phyloP scores from a whole-genome alignment of 257 asterid genomes.

The Nicotiana undulata region DNA sequence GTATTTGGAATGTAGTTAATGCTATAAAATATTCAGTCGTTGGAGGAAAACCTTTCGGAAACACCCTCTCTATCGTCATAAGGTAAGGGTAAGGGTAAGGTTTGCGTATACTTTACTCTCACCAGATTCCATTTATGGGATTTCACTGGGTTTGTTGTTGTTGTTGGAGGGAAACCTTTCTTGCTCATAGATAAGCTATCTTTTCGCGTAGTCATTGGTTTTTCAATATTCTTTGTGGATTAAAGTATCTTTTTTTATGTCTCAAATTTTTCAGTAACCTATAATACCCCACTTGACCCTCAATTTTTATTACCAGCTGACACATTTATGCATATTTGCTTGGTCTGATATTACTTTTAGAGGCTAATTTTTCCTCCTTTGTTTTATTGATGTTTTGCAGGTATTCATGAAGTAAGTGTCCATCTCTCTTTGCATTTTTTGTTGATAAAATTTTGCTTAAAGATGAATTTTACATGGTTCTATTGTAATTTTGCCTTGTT shows the following conservation, averaged over 20 bases:
- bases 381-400: slow-evolving; percentile 41
- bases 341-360: neutral
- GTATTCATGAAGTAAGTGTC: slow-evolving; percentile 92
- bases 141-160: too few relatives aligned
- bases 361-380: slow-evolving; percentile 7
- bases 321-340: neutral
- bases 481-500: slow-evolving; percentile 3
- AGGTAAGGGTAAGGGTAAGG: too few relatives aligned
- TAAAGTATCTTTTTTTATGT: neutral
- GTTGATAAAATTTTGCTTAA: neutral
- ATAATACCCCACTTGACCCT: neutral
- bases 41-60: neutral
- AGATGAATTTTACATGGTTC: neutral
- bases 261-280: neutral
- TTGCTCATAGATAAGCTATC: neutral
- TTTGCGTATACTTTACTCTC: too few relatives aligned
- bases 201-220: neutral
- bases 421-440: neutral
- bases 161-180: neutral
- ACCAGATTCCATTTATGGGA: too few relatives aligned
- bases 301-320: neutral
- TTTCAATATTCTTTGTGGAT: neutral
- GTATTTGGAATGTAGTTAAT: neutral
- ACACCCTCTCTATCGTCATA: too few relatives aligned
- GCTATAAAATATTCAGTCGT: neutral